Evolutionary conservation across 768 basidiomycete genomes (phyloP).

Genomic region (Dioszegia aurantiaca): DNA sequence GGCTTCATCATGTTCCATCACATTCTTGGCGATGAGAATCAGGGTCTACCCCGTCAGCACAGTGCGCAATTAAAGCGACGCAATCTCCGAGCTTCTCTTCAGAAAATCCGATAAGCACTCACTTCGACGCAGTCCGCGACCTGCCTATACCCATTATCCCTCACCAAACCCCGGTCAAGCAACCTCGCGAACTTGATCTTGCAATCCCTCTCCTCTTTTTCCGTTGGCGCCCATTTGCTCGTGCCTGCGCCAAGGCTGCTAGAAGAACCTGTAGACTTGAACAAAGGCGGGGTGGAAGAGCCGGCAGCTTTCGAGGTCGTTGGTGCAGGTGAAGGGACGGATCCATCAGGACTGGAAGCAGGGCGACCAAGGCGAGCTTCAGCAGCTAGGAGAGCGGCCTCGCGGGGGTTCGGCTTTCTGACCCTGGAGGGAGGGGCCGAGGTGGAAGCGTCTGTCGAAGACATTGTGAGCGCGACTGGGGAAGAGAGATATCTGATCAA

Average conservation of each 20-base stretch:
- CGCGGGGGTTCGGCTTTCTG: slow-evolving; percentile 11
- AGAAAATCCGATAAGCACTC: too few relatives aligned
- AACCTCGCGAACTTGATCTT: slow-evolving; percentile 33
- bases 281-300: neutral
- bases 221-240: slow-evolving; percentile 18
- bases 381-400: slow-evolving; percentile 29
- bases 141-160: slow-evolving; percentile 43
- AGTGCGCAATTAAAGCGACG: neutral
- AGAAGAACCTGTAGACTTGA: neutral
- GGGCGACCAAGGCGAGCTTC: slow-evolving; percentile 25
- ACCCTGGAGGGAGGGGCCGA: neutral
- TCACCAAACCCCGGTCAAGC: slow-evolving; percentile 43
- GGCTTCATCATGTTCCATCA: slow-evolving; percentile 30
- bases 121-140: slow-evolving; percentile 42
- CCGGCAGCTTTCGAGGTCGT: neutral
- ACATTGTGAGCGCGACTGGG: neutral
- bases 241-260: neutral
- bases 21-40: slow-evolving; percentile 42
- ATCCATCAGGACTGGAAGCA: neutral
- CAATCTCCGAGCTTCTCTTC: too few relatives aligned
- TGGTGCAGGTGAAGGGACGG: neutral
- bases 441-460: neutral
- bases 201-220: slow-evolving; percentile 36
- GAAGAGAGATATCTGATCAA: neutral
- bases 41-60: slow-evolving; percentile 31